Evolutionary conservation across 2,329 filamentous ascomycete genomes (phyloP), one percentile per base, ranked within the genome.

Genomic region (Albophoma yamanashiensis): DNA sequence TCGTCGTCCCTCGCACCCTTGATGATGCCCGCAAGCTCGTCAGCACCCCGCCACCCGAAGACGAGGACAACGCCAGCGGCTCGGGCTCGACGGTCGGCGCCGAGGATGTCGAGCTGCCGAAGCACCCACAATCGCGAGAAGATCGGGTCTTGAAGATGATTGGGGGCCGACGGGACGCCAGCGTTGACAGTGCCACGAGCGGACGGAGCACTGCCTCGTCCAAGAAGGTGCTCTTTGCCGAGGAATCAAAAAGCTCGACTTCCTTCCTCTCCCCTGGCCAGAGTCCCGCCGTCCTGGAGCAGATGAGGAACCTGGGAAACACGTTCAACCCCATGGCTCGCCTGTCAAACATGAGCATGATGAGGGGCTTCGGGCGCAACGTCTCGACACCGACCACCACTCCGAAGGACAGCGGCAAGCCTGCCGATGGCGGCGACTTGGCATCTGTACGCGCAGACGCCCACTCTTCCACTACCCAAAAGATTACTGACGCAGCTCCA

Each of bases 21-120:
- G 94, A 96, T 67, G 94, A 99, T 68, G 94, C 93, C 20, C 83
- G 92, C 55, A 93, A 92, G 71, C 82, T 99, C 14, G 89, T 99
- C 63, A 89, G 86, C 68, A 89, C 89, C 1, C 85, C 88, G 42
- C 78, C 85, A 17, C 81, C 76, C 0, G 84, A 86, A 3, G 85
- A 88, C 43, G 83, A 86, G 43, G 83, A 85, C 60, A 85, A 83
- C 11, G 76, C 81, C n/a, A 83, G 82, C 67, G 85, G 82, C 43
- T 76, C 80, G 47, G 82, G 78, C 64, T 81, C 82, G 1, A 68
- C 80, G 9, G 80, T 73, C 70, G 82, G 63, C n/a, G 66, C 66
- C 4, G 73, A 76, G 12, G 74, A 77, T 38, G 59, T 64, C 15
- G 73, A 75, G 14, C 64, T 63, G 9, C 59, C 59, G 14, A 71